A percentile compares a stretch with the other conserved stretches of the same genome.
These are phyloP conservation scores for Thermothelomyces thermophilus DNA, from an alignment of 2,329 filamentous ascomycete genomes.

Conservation along the genomic window DNA sequence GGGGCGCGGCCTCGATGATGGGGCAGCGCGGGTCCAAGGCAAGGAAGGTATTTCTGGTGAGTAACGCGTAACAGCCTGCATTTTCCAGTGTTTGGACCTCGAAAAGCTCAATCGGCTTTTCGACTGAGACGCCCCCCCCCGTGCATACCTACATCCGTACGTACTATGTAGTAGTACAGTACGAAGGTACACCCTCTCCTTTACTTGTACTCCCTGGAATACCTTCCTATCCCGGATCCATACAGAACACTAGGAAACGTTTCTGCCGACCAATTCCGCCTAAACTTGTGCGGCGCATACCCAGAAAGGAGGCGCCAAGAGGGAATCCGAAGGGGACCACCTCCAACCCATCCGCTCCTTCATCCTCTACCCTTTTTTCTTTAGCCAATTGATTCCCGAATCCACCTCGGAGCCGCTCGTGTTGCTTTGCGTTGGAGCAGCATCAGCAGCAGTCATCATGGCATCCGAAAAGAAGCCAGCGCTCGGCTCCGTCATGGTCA, in stretches of 20 bases:
- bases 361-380: not conserved
- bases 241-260: not conserved
- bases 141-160: no score
- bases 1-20: not conserved
- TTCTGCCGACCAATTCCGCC: conserved; percentile 19
- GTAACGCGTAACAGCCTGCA: no score
- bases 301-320: conserved; percentile 12
- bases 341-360: not conserved
- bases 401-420: not conserved
- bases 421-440: not conserved
- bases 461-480: conserved; percentile 33
- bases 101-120: no score
- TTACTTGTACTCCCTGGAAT: no score
- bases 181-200: no score
- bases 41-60: no score
- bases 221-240: no score
- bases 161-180: no score
- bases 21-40: no score
- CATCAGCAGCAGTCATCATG: conserved; percentile 20
- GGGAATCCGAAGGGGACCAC: not conserved
- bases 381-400: conserved; percentile 1
- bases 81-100: no score
- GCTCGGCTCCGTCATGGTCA: conserved; percentile 67
- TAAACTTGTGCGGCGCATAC: conserved; percentile 9
- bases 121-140: no score